phyloP scores from a whole-genome alignment of 2,329 filamentous ascomycete species.

The Colletotrichum spaethianum region DNA sequence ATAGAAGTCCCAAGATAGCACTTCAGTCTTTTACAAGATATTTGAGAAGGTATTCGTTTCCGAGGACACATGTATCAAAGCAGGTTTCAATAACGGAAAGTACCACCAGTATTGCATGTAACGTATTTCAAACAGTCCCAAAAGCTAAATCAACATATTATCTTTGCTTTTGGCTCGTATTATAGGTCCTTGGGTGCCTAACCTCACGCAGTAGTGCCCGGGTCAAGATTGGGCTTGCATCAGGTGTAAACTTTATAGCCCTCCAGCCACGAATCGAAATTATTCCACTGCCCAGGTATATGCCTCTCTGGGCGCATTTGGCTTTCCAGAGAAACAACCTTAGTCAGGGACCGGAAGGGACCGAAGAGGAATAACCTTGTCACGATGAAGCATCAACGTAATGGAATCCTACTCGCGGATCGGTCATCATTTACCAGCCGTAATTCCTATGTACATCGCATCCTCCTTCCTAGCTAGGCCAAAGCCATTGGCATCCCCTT shows the following conservation, averaged over 20 bases:
- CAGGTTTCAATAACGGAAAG: too few relatives aligned
- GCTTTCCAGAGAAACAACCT: background rate
- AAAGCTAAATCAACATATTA: background rate
- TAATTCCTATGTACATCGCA: conserved; percentile 24
- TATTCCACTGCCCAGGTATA: background rate
- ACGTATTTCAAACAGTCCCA: background rate
- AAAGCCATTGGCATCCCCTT: background rate
- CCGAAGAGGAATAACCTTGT: conserved; percentile 1
- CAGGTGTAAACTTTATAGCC: conserved; percentile 5
- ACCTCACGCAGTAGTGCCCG: background rate
- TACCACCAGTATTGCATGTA: background rate
- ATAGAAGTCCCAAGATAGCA: background rate
- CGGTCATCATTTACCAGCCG: conserved; percentile 12
- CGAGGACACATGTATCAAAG: background rate
- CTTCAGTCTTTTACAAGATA: background rate
- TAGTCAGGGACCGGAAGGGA: background rate
- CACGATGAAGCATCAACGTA: background rate
- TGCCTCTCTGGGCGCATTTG: background rate
- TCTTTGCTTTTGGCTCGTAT: background rate
- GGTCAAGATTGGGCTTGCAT: background rate
- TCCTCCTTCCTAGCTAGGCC: background rate
- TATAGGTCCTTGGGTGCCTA: background rate
- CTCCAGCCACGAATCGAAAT: background rate
- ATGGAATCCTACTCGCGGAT: background rate
- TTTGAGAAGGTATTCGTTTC: too few relatives aligned